Percentiles rank a stretch among this genome's conserved stretches.
Evolutionary conservation across 2,329 filamentous ascomycete genomes (phyloP).

Genomic region (Alternaria arbusti): DNA sequence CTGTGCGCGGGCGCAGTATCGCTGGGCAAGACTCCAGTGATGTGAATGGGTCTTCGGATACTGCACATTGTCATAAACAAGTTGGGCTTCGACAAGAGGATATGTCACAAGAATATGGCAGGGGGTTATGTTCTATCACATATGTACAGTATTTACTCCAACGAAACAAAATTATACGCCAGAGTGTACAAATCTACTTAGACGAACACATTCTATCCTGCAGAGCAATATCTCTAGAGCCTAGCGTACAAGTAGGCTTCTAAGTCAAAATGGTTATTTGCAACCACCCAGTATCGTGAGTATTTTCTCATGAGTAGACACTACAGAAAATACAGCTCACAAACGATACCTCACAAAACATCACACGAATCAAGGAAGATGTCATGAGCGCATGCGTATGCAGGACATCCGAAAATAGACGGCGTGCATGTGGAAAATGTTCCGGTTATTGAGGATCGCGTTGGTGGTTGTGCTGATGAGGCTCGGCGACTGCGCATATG

Average conservation of each 20-base stretch:
- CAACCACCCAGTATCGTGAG: not conserved
- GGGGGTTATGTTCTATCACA: not conserved
- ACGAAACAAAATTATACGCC: not conserved
- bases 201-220: no score
- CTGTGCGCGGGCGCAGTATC: not conserved
- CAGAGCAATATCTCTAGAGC: not conserved
- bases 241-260: not conserved
- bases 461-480: not conserved
- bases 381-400: not conserved
- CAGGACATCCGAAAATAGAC: not conserved
- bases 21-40: not conserved
- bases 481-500: conserved; percentile 8
- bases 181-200: not conserved
- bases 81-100: not conserved
- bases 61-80: accelerated
- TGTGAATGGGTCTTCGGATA: not conserved
- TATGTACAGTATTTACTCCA: not conserved
- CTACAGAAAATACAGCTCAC: no score
- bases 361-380: not conserved
- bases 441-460: not conserved
- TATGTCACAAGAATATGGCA: not conserved
- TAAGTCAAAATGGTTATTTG: accelerated
- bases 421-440: not conserved
- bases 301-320: not conserved
- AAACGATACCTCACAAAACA: not conserved